Base-by-base conservation (phyloP, 2,329 filamentous ascomycete species). In the Verticillium tricorpus region DNA sequence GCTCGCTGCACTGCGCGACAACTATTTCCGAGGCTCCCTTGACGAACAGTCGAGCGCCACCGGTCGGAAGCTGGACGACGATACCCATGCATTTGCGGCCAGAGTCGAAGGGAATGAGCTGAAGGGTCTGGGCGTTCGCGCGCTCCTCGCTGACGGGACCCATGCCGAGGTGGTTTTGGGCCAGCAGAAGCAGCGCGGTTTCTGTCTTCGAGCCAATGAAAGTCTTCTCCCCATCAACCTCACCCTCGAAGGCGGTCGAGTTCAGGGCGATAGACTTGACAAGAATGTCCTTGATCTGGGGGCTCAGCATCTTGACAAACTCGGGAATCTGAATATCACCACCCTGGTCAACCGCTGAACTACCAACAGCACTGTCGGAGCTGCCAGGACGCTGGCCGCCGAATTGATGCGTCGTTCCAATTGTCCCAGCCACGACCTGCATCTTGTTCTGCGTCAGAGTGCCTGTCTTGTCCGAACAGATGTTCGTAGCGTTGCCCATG, bases 121-220 rank as follows among this genome's bases (percentile, higher is more conserved):
- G 89, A 45, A 88, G 75, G 22, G 85, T 81, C 59, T 77, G 80
- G 32, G 78, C 79, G 62, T 84, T 85, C 62, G 86, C 84, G 6
- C 89, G 86, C 69, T 89, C 83, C 67, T 89, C 83, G 55, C 79
- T 80, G 17, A 92, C 80, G 4, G 84, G 81, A 2, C 86, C 84
- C 85, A 92, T 88, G 17, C 82, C 87, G 6, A 92, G 79, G 69
- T 89, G 80, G 58, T 88, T 84, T 57, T 82, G 83, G 15, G 88
- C 89, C 68, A 91, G 85, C 31, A 86, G 84, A n/a, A 93, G 81
- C 61, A 92, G 76, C 2, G 90, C 89, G 5, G 89, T 89, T 71
- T 92, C 90, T 0, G 90, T 92, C 79, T 92, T 92, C 69, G 89
- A 91, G 56, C 90, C 90, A 66, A 92, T 88, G 63, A 90, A 92